These are phyloP conservation scores for Lagenaria siceraria DNA, from an alignment of 306 rosid genomes.

Conservation along the genomic window DNA sequence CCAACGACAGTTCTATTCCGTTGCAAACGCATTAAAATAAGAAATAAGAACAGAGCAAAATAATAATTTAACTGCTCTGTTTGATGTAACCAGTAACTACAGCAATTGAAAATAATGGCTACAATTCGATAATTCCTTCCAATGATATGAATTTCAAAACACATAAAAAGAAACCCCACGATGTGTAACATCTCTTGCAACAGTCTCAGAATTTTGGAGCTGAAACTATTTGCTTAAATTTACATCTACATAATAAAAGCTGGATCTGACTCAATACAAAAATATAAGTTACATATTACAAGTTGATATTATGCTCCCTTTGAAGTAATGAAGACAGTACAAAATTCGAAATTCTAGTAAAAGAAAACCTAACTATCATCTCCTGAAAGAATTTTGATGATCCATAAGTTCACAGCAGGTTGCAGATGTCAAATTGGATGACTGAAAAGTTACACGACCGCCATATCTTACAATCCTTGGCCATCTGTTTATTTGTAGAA, in stretches of 20 bases:
- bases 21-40: too few relatives aligned
- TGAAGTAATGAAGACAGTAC: not conserved
- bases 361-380: not conserved
- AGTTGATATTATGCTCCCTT: not conserved
- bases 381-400: not conserved
- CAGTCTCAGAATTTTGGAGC: not conserved
- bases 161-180: not conserved
- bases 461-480: not conserved
- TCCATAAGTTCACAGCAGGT: not conserved
- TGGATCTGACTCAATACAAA: not conserved
- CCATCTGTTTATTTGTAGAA: conserved; percentile 6
- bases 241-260: not conserved
- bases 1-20: too few relatives aligned
- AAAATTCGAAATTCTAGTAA: not conserved
- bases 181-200: not conserved
- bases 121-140: not conserved
- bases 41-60: too few relatives aligned
- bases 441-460: not conserved
- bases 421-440: not conserved
- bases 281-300: not conserved
- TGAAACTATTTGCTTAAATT: not conserved
- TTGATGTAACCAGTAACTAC: too few relatives aligned
- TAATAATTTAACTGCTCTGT: too few relatives aligned
- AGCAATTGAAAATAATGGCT: not conserved
- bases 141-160: not conserved